A percentile compares a stretch with the other conserved stretches of the same genome.
Conservation (phyloP, 2,329 filamentous ascomycete species). For the Claviceps monticola region DNA sequence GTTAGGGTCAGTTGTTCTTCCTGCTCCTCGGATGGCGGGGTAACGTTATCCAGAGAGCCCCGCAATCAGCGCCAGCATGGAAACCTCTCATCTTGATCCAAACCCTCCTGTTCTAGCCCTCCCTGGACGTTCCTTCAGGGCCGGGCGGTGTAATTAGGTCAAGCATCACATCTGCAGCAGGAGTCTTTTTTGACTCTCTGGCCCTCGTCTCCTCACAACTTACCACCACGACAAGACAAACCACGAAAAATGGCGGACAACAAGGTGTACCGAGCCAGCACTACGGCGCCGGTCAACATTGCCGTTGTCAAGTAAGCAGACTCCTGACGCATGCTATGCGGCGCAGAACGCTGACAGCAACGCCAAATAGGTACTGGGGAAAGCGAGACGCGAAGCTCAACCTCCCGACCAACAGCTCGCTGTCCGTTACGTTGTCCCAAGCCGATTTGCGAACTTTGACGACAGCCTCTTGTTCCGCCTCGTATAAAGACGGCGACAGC, state of each 20-base stretch:
- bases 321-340: not conserved
- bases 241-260: slow-evolving; percentile 29
- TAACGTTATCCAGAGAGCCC: too few species aligned
- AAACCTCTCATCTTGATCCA: too few species aligned
- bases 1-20: too few species aligned
- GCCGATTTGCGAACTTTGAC: slow-evolving; percentile 88
- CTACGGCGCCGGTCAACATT: slow-evolving; percentile 95
- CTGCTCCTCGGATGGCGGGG: too few species aligned
- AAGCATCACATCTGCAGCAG: not conserved
- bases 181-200: not conserved
- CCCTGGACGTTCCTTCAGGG: not conserved
- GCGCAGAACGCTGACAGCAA: not conserved
- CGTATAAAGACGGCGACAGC: slow-evolving; percentile 51
- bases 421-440: slow-evolving; percentile 93
- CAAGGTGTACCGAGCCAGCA: slow-evolving; percentile 77
- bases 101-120: not conserved
- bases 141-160: not conserved
- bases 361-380: slow-evolving; percentile 60
- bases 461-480: slow-evolving; percentile 75
- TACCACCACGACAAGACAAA: not conserved
- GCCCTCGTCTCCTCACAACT: not conserved
- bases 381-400: slow-evolving; percentile 91
- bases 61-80: too few species aligned
- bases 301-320: slow-evolving; percentile 78
- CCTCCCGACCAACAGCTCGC: slow-evolving; percentile 92